Percentiles rank a stretch among this genome's conserved stretches.
Evolutionary conservation across 805 yeast species (phyloP).

Genomic region (Cyberlindnera maritima): DNA sequence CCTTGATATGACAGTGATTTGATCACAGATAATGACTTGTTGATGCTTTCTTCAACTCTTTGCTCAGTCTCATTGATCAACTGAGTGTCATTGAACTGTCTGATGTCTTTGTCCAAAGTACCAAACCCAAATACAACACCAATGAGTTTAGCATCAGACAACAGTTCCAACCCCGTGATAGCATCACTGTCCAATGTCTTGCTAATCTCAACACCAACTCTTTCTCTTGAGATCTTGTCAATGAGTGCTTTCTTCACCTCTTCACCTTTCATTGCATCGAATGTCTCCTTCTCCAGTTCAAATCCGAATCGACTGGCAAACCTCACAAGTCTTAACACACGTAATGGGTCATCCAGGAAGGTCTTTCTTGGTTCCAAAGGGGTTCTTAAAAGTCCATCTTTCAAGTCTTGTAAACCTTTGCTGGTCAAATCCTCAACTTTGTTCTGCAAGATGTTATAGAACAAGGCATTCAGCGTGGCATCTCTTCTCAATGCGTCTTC

Average conservation of each 20-base stretch:
- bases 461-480: conserved; percentile 91
- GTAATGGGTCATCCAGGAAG: conserved; percentile 88
- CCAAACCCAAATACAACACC: conserved; percentile 53
- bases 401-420: conserved; percentile 69
- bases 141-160: conserved; percentile 53
- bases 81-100: conserved; percentile 21
- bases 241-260: conserved; percentile 57
- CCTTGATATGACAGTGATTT: neutral
- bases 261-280: conserved; percentile 57
- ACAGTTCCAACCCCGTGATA: conserved; percentile 55
- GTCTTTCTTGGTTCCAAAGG: conserved; percentile 86
- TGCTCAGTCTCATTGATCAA: conserved; percentile 7
- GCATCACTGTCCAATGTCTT: conserved; percentile 77
- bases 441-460: conserved; percentile 70
- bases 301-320: conserved; percentile 82
- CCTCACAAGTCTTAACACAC: conserved; percentile 81
- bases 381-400: conserved; percentile 71
- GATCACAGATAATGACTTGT: conserved; percentile 20
- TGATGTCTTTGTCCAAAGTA: conserved; percentile 18
- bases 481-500: conserved; percentile 93
- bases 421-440: conserved; percentile 84
- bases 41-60: conserved; percentile 14
- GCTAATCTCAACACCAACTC: conserved; percentile 82
- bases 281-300: conserved; percentile 53
- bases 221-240: conserved; percentile 81